These are phyloP conservation scores for Fusarium vanettenii DNA, from an alignment of 2,329 filamentous ascomycete species.

Conservation along the genomic window DNA sequence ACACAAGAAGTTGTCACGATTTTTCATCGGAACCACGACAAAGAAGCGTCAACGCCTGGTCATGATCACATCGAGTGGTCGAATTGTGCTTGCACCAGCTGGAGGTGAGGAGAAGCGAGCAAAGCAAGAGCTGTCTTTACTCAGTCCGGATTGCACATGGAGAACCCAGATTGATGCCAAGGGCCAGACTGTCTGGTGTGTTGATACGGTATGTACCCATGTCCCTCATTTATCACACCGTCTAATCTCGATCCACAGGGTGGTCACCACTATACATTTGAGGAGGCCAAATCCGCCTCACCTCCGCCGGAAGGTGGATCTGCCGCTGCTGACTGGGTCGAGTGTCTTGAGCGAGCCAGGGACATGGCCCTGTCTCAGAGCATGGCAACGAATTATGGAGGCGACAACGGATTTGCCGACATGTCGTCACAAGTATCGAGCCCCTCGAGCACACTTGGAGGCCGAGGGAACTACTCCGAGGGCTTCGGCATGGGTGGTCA, in stretches of 20 bases:
- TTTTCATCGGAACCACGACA: conserved; percentile 89
- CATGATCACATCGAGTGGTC: conserved; percentile 92
- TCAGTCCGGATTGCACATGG: conserved; percentile 81
- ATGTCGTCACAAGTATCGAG: conserved; percentile 80
- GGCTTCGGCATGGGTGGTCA: conserved; percentile 60
- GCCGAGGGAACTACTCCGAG: conserved; percentile 64
- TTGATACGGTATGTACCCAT: conserved; percentile 83
- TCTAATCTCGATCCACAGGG: conserved; percentile 62
- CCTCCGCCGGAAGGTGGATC: conserved; percentile 68
- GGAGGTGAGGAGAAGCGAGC: conserved; percentile 96
- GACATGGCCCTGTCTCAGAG: conserved; percentile 85
- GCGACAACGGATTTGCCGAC: conserved; percentile 75
- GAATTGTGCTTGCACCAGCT: conserved; percentile 89
- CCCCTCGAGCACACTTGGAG: conserved; percentile 78
- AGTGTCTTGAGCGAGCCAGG: conserved; percentile 85
- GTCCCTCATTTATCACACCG: background rate
- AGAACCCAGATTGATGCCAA: conserved; percentile 86
- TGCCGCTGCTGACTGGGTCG: conserved; percentile 91
- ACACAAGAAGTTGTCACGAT: conserved; percentile 91
- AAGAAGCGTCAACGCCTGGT: conserved; percentile 95
- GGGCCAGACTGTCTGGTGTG: conserved; percentile 86
- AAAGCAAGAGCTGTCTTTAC: conserved; percentile 90
- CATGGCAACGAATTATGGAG: conserved; percentile 72
- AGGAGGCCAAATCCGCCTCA: conserved; percentile 81
- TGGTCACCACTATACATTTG: conserved; percentile 92